Percentiles rank a stretch among this genome's conserved stretches.
Conservation (phyloP, 495 filamentous ascomycete species). For the Tuber melanosporum region DNA sequence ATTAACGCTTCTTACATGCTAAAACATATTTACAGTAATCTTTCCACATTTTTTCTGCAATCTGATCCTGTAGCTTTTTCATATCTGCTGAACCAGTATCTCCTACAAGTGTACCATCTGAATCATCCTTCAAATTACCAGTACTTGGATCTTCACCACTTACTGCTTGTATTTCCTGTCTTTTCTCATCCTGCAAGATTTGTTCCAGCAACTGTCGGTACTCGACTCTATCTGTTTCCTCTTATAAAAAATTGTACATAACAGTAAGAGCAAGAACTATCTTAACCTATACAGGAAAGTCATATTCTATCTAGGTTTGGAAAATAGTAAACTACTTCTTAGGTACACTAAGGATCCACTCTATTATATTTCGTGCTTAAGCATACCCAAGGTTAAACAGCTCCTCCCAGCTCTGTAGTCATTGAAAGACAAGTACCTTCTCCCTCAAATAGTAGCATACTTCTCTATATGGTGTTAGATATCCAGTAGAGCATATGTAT, state of each 20-base stretch:
- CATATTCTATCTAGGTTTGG: not conserved
- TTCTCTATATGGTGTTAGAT: constrained; percentile 16
- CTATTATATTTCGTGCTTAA: constrained; percentile 10
- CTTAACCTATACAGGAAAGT: constrained; percentile 8
- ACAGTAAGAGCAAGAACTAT: constrained; percentile 2
- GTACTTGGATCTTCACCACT: not conserved
- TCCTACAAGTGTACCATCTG: not conserved
- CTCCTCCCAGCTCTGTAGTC: not conserved
- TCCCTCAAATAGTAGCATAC: constrained; percentile 15
- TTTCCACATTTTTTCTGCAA: too few relatives aligned
- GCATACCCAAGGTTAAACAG: constrained; percentile 26
- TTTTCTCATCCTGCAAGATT: not conserved
- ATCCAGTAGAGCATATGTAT: not conserved
- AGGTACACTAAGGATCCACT: constrained; percentile 20
- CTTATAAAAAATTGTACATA: constrained; percentile 11
- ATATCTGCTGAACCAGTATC: not conserved
- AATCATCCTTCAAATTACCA: not conserved
- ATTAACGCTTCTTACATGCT: too few relatives aligned
- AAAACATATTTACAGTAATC: too few relatives aligned
- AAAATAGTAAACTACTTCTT: constrained; percentile 20
- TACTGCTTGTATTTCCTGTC: not conserved
- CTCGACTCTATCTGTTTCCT: not conserved
- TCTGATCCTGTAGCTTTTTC: too few relatives aligned
- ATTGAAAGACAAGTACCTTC: constrained; percentile 2
- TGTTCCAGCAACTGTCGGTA: not conserved